A percentile compares a stretch with the other conserved stretches of the same genome.
phyloP scores from a whole-genome alignment of 371 early-diverging fungal genomes.

The Lichtheimia ornata region DNA sequence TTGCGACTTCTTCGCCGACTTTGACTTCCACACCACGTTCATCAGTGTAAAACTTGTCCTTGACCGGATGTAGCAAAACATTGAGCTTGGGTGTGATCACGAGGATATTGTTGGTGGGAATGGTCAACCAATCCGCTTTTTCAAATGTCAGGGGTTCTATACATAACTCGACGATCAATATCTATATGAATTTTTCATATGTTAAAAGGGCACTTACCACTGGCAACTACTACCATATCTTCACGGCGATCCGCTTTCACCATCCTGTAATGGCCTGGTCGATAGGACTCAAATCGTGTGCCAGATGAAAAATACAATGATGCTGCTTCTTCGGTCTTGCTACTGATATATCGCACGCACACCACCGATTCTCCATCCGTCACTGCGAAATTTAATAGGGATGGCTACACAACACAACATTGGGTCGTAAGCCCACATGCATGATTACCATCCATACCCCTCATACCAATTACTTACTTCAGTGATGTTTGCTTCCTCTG shows the following conservation, averaged over 20 bases:
- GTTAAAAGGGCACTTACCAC: slow-evolving; percentile 42
- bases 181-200: neutral
- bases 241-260: slow-evolving; percentile 81
- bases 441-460: no score
- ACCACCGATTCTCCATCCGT: slow-evolving; percentile 82
- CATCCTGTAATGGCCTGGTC: slow-evolving; percentile 76
- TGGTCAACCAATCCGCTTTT: slow-evolving; percentile 79
- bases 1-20: slow-evolving; percentile 35
- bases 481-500: slow-evolving; percentile 59
- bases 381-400: slow-evolving; percentile 86
- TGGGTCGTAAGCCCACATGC: neutral
- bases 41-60: slow-evolving; percentile 65
- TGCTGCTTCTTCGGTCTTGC: slow-evolving; percentile 68
- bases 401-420: slow-evolving; percentile 36
- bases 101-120: slow-evolving; percentile 79
- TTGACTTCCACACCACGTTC: slow-evolving; percentile 42
- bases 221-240: slow-evolving; percentile 82
- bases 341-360: slow-evolving; percentile 80
- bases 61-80: slow-evolving; percentile 75
- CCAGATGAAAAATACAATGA: slow-evolving; percentile 84
- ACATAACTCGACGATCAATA: neutral
- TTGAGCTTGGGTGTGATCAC: slow-evolving; percentile 79
- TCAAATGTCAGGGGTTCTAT: slow-evolving; percentile 84
- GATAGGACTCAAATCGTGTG: slow-evolving; percentile 59
- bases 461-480: slow-evolving; percentile 28